Conservation (phyloP, 176 grass and related monocot species). For the Cymbopogon citratus region DNA sequence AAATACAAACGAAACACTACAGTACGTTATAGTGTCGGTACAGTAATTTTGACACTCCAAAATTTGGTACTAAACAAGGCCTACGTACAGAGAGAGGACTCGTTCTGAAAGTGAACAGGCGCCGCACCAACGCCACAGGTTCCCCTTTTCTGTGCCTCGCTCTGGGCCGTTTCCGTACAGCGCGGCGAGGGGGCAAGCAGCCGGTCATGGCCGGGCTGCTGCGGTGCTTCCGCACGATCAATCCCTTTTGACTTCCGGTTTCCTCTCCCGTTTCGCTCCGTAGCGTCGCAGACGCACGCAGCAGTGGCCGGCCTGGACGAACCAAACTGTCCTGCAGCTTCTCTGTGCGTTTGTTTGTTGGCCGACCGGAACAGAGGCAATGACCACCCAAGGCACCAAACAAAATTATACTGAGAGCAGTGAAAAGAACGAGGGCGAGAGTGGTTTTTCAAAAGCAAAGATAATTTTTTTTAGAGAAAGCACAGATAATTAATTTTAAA, state of each 20-base stretch:
- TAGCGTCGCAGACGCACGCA: neutral
- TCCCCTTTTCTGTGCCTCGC: neutral
- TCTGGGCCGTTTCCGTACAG: neutral
- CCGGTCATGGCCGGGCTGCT: neutral
- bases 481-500: neutral
- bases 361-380: neutral
- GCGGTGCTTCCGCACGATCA: neutral
- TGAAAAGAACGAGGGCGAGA: neutral
- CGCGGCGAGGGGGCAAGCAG: neutral
- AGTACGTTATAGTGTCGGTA: no score
- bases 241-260: conserved; percentile 30
- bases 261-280: neutral
- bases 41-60: no score
- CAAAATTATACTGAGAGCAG: neutral
- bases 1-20: no score
- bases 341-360: neutral
- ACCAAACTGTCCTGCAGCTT: neutral
- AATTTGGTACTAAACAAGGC: no score
- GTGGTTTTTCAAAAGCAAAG: neutral
- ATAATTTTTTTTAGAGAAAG: no score
- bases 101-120: neutral
- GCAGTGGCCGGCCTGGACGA: neutral
- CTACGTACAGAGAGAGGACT: no score
- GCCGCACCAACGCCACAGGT: no score
- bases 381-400: neutral